Evolutionary conservation across 768 basidiomycete species (phyloP), one percentile per base, ranked within the genome.

Genomic region (Clavulina sp.): DNA sequence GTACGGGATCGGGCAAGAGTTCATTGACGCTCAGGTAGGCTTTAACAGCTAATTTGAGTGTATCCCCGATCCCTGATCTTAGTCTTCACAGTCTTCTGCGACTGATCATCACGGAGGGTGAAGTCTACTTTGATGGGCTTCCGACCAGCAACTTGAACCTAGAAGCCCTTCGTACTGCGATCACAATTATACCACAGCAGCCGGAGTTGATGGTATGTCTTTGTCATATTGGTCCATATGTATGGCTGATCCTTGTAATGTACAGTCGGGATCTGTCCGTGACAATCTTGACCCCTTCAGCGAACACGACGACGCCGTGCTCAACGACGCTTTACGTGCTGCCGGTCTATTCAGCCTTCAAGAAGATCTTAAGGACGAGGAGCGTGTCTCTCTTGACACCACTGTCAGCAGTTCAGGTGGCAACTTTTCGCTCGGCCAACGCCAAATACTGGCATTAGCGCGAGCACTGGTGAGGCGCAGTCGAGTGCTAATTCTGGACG

Each of bases 401-500:
- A 54, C 57, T 28, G 69, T 75, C 32, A 62, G 71, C 2, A 65
- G 65, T 21, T 72, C 69, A 2, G 72, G 71, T 0, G 50, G 64
- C 1, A 74, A 73, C 54, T 59, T 74, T n/a, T 73, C 70, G 3
- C 69, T 78, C n/a, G 76, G 77, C 3, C 73, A 80, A 57, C 64
- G 76, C 6, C 78, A 79, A 59, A 70, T 80, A 9, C 61, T 80
- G 18, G 76, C 76, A 0, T 65, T 80, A 0, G 76, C 78, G 0
- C 65, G 78, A 28, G 77, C 77, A 1, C 71, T 78, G 51, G 70
- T 78, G 2, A 63, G 77, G n/a, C 60, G 65, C 41, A 75, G 73
- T 59, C 77, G 76, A 56, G 57, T 80, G 7, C 63, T 77, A 34
- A 72, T 79, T 43, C 62, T 79, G 2, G 77, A 80, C 52, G 77